A percentile compares a stretch with the other conserved stretches of the same genome.
phyloP scores from a whole-genome alignment of 805 yeast genomes.

The Candida khao-thaluensis region DNA sequence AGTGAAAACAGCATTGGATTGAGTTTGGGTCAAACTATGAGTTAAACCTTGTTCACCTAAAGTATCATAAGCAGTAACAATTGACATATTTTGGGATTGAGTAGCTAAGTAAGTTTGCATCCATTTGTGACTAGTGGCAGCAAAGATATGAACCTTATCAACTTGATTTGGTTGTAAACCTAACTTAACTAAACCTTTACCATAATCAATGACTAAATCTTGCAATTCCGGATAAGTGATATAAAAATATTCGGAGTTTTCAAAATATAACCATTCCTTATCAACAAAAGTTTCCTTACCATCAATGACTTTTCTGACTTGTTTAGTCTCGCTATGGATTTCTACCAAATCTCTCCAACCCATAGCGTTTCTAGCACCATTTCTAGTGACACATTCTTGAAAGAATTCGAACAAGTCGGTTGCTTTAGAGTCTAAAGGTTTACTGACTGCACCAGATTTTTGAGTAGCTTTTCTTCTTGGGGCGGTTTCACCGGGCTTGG shows the following conservation, averaged over 20 bases:
- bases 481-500: slow-evolving; percentile 75
- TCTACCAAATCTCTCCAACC: slow-evolving; percentile 80
- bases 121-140: slow-evolving; percentile 87
- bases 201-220: slow-evolving; percentile 49
- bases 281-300: slow-evolving; percentile 72
- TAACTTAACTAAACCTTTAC: slow-evolving; percentile 71
- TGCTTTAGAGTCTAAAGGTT: slow-evolving; percentile 65
- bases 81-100: slow-evolving; percentile 74
- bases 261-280: slow-evolving; percentile 87
- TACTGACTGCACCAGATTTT: slow-evolving; percentile 48
- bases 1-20: slow-evolving; percentile 73
- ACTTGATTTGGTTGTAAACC: slow-evolving; percentile 65
- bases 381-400: slow-evolving; percentile 56
- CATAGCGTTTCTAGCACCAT: slow-evolving; percentile 55
- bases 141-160: slow-evolving; percentile 78
- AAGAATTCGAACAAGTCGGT: slow-evolving; percentile 70
- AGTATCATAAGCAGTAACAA: slow-evolving; percentile 95
- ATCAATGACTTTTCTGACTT: slow-evolving; percentile 69
- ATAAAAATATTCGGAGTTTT: slow-evolving; percentile 69
- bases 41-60: slow-evolving; percentile 85
- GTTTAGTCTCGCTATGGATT: slow-evolving; percentile 72
- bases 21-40: slow-evolving; percentile 83
- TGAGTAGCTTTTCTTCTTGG: slow-evolving; percentile 67
- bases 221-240: slow-evolving; percentile 60
- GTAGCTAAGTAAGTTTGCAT: slow-evolving; percentile 82